phyloP scores from a whole-genome alignment of 2,329 filamentous ascomycete genomes.

The Aspergillus novoparasiticus region DNA sequence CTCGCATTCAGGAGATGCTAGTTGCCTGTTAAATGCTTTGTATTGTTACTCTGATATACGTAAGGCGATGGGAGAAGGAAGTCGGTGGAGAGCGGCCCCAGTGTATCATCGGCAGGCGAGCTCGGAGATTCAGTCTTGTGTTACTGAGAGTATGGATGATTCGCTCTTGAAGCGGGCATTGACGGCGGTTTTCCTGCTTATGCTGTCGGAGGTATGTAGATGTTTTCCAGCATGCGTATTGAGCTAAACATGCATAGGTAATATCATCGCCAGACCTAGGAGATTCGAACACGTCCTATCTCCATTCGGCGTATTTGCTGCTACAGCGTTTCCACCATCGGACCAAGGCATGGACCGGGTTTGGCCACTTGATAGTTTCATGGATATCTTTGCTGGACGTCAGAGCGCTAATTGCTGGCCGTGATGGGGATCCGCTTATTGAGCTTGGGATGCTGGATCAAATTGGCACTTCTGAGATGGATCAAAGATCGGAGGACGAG shows the following conservation, averaged over 20 bases:
- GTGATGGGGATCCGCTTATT: slow-evolving; percentile 36
- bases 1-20: slow-evolving; percentile 27
- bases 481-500: slow-evolving; percentile 16
- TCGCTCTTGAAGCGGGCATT: slow-evolving; percentile 29
- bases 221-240: neutral
- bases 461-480: neutral
- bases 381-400: slow-evolving; percentile 40
- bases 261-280: slow-evolving; percentile 32
- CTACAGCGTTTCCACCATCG: slow-evolving; percentile 32
- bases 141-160: slow-evolving; percentile 30
- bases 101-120: slow-evolving; percentile 35
- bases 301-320: slow-evolving; percentile 33
- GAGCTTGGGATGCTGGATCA: slow-evolving; percentile 24
- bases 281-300: slow-evolving; percentile 31
- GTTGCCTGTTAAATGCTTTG: slow-evolving; percentile 30
- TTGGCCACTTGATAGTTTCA: slow-evolving; percentile 31
- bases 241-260: slow-evolving; percentile 21
- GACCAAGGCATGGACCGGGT: slow-evolving; percentile 32
- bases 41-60: slow-evolving; percentile 40
- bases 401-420: slow-evolving; percentile 39
- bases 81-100: slow-evolving; percentile 30
- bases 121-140: slow-evolving; percentile 31
- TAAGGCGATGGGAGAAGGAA: slow-evolving; percentile 29
- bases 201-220: slow-evolving; percentile 37
- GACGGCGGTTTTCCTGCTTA: slow-evolving; percentile 35